Base-by-base conservation (phyloP, 1,139 yeast species). In the Pneumocystis sp. region DNA sequence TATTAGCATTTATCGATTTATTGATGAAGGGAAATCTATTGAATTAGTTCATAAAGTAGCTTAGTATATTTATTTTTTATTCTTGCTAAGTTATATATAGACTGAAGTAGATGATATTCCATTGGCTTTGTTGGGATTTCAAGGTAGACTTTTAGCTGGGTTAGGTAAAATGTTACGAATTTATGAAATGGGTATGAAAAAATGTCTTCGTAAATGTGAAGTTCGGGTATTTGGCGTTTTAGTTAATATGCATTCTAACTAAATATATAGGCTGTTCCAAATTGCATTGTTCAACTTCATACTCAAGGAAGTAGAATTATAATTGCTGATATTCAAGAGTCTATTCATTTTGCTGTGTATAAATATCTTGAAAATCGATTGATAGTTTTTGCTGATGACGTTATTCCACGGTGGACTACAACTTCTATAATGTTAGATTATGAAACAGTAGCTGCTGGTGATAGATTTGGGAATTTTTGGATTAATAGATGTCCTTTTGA, bases 371-470 rank as follows among this genome's bases (percentile, higher is more conserved):
- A 76, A n/a, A 83, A 85, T 71, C 73, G 73, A 31, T 85, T 91
- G 71, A 72, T 84, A 12, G 81, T 86, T 0, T 78, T 90, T 69
- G 85, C 85, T 0, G 90, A 86, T 72, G 97, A 93, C 74, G 75
- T 80, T 0, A 75, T 85, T 63, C 79, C 84, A 62, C 78, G 97
- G 44, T 88, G 86, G 72, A 79, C 86, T 1, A 86, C 95, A 0
- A 72, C 85, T 1, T 70, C 86, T 62, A 72, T 78, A 1, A 75
- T 83, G 70, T 75, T 93, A 7, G 98, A 93, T 74, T 81, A 83
- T 66, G 85, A 84, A 67, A 89, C 97, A 0, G 81, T 87, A 0
- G 77, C 87, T 57, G 89, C 87, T 0, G 96, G 96, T n/a, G 98
- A 93, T 73, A 86, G 85, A 71, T 90, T 87, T 76, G 97, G 98